These are phyloP conservation scores for Lasiosphaeria hispida DNA, from an alignment of 495 filamentous ascomycete genomes.

Conservation along the genomic window DNA sequence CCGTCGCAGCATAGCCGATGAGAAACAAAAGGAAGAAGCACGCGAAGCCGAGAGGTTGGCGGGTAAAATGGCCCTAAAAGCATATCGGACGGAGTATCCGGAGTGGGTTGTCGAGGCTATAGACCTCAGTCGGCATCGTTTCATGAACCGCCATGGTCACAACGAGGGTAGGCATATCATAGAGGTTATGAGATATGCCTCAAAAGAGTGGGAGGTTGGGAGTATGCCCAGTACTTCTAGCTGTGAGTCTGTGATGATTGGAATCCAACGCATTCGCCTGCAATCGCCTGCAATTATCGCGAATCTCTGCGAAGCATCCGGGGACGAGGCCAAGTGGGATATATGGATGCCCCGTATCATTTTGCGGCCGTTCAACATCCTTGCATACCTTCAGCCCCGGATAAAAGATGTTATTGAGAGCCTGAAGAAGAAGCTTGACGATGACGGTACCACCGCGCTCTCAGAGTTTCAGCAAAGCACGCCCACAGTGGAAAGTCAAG, in stretches of 20 bases:
- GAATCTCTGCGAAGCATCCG: conserved; percentile 22
- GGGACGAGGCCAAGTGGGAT: conserved; percentile 24
- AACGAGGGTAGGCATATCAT: too few relatives aligned
- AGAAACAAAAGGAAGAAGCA: too few relatives aligned
- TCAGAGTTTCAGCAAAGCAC: not conserved
- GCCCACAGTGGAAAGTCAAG: not conserved
- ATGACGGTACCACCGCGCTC: conserved; percentile 17
- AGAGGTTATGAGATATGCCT: too few relatives aligned
- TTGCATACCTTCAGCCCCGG: conserved; percentile 39
- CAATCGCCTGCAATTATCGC: conserved; percentile 37
- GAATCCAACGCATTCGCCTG: conserved; percentile 39
- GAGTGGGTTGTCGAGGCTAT: too few relatives aligned
- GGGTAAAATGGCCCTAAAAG: too few relatives aligned
- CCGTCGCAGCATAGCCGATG: too few relatives aligned
- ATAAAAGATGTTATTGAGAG: conserved; percentile 34
- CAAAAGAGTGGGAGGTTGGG: too few relatives aligned
- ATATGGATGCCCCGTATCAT: conserved; percentile 33
- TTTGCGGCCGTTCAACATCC: conserved; percentile 37
- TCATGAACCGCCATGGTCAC: too few relatives aligned
- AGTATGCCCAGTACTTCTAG: too few relatives aligned
- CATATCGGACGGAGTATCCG: too few relatives aligned
- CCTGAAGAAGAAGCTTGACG: conserved; percentile 36
- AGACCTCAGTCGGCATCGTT: too few relatives aligned
- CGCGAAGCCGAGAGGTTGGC: too few relatives aligned
- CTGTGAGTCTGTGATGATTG: not conserved